Base-by-base conservation (phyloP, 768 basidiomycete genomes). In the Naganishia vaughanmartiniae region DNA sequence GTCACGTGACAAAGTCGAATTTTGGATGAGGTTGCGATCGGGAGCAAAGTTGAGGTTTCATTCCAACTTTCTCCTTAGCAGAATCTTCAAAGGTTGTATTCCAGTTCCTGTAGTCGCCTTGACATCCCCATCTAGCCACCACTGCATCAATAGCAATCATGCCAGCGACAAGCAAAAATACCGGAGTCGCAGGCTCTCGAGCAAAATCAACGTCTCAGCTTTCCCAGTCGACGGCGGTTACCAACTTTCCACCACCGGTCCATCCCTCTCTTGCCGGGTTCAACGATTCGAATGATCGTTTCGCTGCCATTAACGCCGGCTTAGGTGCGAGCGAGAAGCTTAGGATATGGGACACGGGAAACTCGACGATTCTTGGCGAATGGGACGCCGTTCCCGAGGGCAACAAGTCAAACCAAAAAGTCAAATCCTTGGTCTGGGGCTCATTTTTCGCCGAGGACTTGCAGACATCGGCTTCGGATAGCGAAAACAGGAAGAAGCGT, bases 341-440 rank as follows among this genome's bases (percentile, higher is more conserved):
- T 1, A 72, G 75, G 19, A 73, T 80, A 42, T 81, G 80, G 80
- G 77, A 81, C 34, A 60, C 78, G 36, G 73, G 70, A 14, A 58
- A 70, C 30, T 75, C 76, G 67, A 66, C 66, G 26, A 73, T 81
- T 26, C 65, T 77, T 21, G 70, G 74, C 15, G 78, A 81, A 66
- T 79, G 76, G 77, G 78, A 80, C 53, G 54, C 79, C 21, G 73
- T 74, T 24, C 77, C 74, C 17, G 21, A 70, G 70, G 45, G 55
- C 65, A 42, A 34, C 26, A 51, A 48, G 30, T 21, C 28, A 28
- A 58, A 71, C 11, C 31, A 45, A 34, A 65, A 57, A 30, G 65
- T 66, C n/a, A 56, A 45, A 34, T 28, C 45, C 6, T n/a, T 71
- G 34, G 24, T 46, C 36, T 71, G 70, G 70, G 70, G 53, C 7